A percentile compares a stretch with the other conserved stretches of the same genome.
Evolutionary conservation across 208 protist genomes (phyloP).

Genomic region (Crithidia fasciculata): DNA sequence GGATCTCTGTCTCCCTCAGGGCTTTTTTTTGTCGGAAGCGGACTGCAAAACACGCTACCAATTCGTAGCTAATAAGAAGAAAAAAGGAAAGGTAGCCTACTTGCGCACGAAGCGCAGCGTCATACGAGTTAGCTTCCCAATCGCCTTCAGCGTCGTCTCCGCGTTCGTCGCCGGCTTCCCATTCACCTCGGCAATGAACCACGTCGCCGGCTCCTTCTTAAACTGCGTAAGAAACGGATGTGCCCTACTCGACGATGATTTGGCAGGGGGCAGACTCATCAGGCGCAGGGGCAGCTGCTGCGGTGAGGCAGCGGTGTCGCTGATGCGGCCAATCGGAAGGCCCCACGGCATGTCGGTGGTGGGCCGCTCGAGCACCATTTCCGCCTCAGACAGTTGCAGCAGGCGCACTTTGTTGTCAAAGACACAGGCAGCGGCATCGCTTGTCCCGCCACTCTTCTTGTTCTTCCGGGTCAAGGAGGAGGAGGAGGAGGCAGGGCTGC

Average conservation of each 20-base stretch:
- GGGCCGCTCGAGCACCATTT: constrained; percentile 62
- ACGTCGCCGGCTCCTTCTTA: constrained; percentile 36
- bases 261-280: constrained; percentile 19
- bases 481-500: no score
- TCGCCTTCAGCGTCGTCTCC: constrained; percentile 40
- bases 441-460: no score
- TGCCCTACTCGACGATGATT: not conserved
- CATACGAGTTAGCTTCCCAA: constrained; percentile 43
- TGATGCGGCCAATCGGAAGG: constrained; percentile 39
- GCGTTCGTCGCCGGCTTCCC: constrained; percentile 32
- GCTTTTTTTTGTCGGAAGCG: no score
- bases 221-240: constrained; percentile 58
- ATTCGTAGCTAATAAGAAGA: no score
- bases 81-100: not conserved
- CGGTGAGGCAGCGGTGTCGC: constrained; percentile 12
- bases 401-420: constrained; percentile 66
- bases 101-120: constrained; percentile 38
- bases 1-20: no score
- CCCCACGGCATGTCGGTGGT: constrained; percentile 56
- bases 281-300: constrained; percentile 21
- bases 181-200: constrained; percentile 60
- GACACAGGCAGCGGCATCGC: constrained; percentile 27
- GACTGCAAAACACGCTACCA: no score
- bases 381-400: constrained; percentile 34
- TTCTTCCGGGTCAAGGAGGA: no score